Conservation (phyloP, 2,329 filamentous ascomycete species). For the Exophiala bonariae region DNA sequence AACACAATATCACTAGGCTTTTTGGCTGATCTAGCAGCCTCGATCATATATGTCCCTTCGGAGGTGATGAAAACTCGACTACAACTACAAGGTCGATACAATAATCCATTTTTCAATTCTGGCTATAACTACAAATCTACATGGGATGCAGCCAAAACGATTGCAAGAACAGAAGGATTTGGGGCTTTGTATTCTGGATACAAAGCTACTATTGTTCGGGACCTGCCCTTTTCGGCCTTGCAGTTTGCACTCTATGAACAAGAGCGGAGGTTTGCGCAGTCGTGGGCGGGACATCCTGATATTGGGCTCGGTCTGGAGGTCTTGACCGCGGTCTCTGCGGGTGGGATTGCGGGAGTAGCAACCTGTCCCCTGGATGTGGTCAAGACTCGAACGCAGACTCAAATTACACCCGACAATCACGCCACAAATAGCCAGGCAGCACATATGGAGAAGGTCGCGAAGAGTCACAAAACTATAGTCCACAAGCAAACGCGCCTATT, state of each 20-base stretch:
- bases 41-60: conserved; percentile 90
- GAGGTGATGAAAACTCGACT: conserved; percentile 97
- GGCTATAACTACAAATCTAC: conserved; percentile 96
- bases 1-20: conserved; percentile 55
- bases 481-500: conserved; percentile 30
- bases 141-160: conserved; percentile 79
- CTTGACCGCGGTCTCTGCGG: conserved; percentile 82
- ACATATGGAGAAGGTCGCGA: conserved; percentile 23
- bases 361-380: conserved; percentile 97
- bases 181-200: conserved; percentile 93
- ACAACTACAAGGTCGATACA: conserved; percentile 90
- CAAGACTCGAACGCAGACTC: conserved; percentile 94
- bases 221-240: conserved; percentile 91
- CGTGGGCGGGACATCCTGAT: conserved; percentile 75
- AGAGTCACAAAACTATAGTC: conserved; percentile 15
- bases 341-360: conserved; percentile 87
- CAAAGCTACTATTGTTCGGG: conserved; percentile 90
- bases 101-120: conserved; percentile 90
- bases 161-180: conserved; percentile 78
- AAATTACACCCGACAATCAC: conserved; percentile 62
- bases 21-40: conserved; percentile 86
- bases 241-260: conserved; percentile 99
- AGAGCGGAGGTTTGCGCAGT: conserved; percentile 76
- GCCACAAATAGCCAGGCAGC: conserved; percentile 29
- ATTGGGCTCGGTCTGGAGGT: conserved; percentile 86